Evolutionary conservation across 306 rosid genomes (phyloP).

Genomic region (Luffa aegyptiaca): DNA sequence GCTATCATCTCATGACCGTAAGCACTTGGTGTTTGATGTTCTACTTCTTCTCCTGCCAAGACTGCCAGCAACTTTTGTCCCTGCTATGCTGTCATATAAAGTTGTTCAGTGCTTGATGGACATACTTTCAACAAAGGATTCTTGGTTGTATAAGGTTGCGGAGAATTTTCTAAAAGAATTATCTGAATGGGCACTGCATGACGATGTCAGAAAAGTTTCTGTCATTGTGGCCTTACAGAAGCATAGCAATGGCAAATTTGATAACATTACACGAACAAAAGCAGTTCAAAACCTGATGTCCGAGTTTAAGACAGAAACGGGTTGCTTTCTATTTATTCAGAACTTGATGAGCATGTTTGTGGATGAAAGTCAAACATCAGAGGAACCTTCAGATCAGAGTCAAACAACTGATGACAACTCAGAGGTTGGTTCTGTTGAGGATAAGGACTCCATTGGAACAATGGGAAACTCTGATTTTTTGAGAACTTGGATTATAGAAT

Average conservation of each 20-base stretch:
- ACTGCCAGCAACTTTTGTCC: conserved; percentile 68
- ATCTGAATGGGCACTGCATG: conserved; percentile 67
- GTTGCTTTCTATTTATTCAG: conserved; percentile 82
- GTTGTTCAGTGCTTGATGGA: conserved; percentile 85
- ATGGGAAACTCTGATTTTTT: conserved; percentile 61
- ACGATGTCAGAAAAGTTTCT: conserved; percentile 73
- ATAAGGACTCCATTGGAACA: conserved; percentile 52
- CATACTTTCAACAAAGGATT: conserved; percentile 58
- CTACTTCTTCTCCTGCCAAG: conserved; percentile 62
- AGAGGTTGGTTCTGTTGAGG: conserved; percentile 77
- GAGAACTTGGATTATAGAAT: conserved; percentile 89
- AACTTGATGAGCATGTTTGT: conserved; percentile 66
- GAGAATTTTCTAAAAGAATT: conserved; percentile 60
- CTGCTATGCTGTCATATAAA: conserved; percentile 58
- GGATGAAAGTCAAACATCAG: conserved; percentile 63
- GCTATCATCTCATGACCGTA: conserved; percentile 93
- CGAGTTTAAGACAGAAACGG: conserved; percentile 67
- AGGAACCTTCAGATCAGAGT: conserved; percentile 98
- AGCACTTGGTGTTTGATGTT: conserved; percentile 74
- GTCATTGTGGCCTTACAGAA: conserved; percentile 85
- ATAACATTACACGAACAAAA: conserved; percentile 51
- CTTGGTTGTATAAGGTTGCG: conserved; percentile 82
- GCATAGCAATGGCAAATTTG: conserved; percentile 85
- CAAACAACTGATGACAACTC: conserved; percentile 96
- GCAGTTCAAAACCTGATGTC: conserved; percentile 70